These are phyloP conservation scores for Euptelea pleiosperma DNA, from an alignment of 164 flowering plant species.

Conservation along the genomic window DNA sequence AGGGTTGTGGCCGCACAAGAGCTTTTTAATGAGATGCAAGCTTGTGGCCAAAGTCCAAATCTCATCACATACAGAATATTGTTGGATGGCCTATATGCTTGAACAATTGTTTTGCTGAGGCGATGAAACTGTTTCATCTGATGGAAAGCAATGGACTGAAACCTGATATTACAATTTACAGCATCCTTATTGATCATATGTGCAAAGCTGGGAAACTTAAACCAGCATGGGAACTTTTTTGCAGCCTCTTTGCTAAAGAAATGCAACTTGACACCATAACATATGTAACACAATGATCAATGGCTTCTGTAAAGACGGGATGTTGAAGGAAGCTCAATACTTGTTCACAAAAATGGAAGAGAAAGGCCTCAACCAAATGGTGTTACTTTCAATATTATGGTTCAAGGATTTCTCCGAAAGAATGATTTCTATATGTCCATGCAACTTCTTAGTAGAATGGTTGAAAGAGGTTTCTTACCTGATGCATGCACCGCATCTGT, in stretches of 20 bases:
- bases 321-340: conserved; percentile 12
- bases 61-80: conserved; percentile 4
- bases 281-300: conserved; percentile 13
- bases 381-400: too few relatives aligned
- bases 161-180: conserved; percentile 9
- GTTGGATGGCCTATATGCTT: too few relatives aligned
- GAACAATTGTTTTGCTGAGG: conserved; percentile 15
- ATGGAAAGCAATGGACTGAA: background rate
- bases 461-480: too few relatives aligned
- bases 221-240: conserved; percentile 9
- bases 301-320: conserved; percentile 12
- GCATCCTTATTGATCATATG: conserved; percentile 16
- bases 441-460: too few relatives aligned
- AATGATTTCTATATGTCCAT: background rate
- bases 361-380: conserved; percentile 12
- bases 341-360: conserved; percentile 21
- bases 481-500: background rate
- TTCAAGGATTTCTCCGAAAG: conserved; percentile 3
- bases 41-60: conserved; percentile 2
- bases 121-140: conserved; percentile 9
- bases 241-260: background rate
- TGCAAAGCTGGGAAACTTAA: conserved; percentile 10
- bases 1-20: background rate
- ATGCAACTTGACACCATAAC: conserved; percentile 11
- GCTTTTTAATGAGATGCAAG: too few relatives aligned